Conservation (phyloP, 495 filamentous ascomycete genomes). For the Neurospora terricola region DNA sequence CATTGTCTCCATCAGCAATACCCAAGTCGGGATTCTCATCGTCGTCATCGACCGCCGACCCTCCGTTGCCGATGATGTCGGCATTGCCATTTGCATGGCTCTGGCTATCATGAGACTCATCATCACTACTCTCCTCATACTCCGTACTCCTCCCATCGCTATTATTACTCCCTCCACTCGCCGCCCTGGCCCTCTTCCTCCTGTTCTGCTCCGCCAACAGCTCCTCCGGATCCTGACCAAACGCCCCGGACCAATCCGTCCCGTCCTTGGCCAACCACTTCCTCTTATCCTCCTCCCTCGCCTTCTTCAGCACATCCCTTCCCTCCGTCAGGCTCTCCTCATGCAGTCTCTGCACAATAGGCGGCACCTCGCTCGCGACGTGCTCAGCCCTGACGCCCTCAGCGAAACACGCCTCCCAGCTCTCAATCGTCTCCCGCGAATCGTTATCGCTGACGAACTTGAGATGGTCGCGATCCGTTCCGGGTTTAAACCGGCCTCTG, state of each 20-base stretch:
- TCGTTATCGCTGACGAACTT: slow-evolving; percentile 80
- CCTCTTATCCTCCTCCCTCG: slow-evolving; percentile 56
- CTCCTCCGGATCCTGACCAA: slow-evolving; percentile 51
- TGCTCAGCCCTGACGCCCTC: slow-evolving; percentile 67
- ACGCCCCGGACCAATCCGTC: slow-evolving; percentile 83
- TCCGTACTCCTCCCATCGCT: slow-evolving; percentile 33
- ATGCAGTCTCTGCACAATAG: slow-evolving; percentile 58
- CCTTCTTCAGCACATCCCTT: slow-evolving; percentile 65
- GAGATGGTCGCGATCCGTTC: slow-evolving; percentile 80
- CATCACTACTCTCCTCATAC: slow-evolving; percentile 27
- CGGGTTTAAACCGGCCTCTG: slow-evolving; percentile 71
- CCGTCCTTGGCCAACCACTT: slow-evolving; percentile 75
- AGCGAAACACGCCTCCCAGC: slow-evolving; percentile 79
- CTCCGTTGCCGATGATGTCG: not conserved
- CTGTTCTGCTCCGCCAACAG: slow-evolving; percentile 18
- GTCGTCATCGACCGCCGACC: slow-evolving; percentile 8
- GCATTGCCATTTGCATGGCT: not conserved
- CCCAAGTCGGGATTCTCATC: slow-evolving; percentile 32
- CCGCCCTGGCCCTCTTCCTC: slow-evolving; percentile 25
- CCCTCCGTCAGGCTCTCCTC: slow-evolving; percentile 67
- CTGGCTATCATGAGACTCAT: slow-evolving; percentile 9
- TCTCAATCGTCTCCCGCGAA: slow-evolving; percentile 83
- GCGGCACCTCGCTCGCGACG: slow-evolving; percentile 59
- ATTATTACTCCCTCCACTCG: slow-evolving; percentile 9
- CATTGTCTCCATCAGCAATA: slow-evolving; percentile 29